Evolutionary conservation across 1,139 yeast genomes (phyloP), one percentile per base, ranked within the genome.

Genomic region (Protomyces arabidopsidicola): DNA sequence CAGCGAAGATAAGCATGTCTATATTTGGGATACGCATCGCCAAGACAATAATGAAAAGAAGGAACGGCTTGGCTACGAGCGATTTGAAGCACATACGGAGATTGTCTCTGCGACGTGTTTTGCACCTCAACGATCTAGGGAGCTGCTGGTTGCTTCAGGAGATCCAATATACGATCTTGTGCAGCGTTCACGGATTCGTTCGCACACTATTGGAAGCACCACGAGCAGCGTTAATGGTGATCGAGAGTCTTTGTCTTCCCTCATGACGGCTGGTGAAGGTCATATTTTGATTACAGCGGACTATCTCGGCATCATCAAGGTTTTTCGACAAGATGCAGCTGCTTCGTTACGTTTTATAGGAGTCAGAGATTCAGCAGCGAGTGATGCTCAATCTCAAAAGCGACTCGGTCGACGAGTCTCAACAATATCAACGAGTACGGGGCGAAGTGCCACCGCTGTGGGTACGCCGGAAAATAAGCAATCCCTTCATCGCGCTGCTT

Each of bases 251-350:
- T 31, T 31, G 14, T 36, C 59, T 14, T 57, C 65, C 9, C 53
- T 66, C 54, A 65, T 31, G 24, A 39, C 31, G 61, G 54, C n/a
- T 51, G 39, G 55, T 35, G 63, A 75, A 62, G 75, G 79, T 57
- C 75, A 76, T 67, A 83, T 86, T 50, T 82, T 90, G 35, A 86
- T 90, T 1, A 85, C 95, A 0, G 85, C 95, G 0, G 97, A 90
- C 72, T 84, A 83, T 67, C 75, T 77, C 45, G 97, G 97, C 0
- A 69, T 80, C 3, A 87, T 90, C 55, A 77, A 93, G 64, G 88
- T 90, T 0, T 88, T 87, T 72, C 79, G 97, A 69, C 87, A 89
- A 68, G 97, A 90, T 73, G 79, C 86, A 59, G 88, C 95, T 38
- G 62, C 62, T 31, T 22, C 36, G 14, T 10, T 27, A 42, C 31